A percentile compares a stretch with the other conserved stretches of the same genome.
phyloP scores from a whole-genome alignment of 1,284 basidiomycete species.

The Ganoderma sinense region DNA sequence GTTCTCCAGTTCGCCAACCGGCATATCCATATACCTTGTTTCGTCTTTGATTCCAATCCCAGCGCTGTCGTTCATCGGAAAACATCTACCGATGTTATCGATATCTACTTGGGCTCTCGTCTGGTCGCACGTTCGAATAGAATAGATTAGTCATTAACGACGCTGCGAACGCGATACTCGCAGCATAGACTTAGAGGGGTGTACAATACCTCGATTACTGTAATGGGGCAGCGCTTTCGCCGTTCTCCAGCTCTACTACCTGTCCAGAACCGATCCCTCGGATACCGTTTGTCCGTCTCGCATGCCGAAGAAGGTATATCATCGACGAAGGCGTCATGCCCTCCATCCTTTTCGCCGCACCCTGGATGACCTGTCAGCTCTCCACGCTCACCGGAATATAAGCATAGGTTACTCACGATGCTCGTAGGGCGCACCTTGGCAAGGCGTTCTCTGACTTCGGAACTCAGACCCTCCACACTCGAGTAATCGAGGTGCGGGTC shows the following conservation, averaged over 20 bases:
- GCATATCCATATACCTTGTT: not conserved
- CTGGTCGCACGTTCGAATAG: not conserved
- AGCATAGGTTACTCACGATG: constrained; percentile 59
- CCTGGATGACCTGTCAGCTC: constrained; percentile 51
- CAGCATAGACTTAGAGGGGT: not conserved
- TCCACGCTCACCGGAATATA: not conserved
- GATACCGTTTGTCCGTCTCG: constrained; percentile 44
- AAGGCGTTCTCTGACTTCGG: constrained; percentile 78
- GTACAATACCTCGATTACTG: not conserved
- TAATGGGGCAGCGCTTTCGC: not conserved
- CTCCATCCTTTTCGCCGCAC: constrained; percentile 87
- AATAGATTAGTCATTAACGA: not conserved
- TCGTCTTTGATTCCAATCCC: not conserved
- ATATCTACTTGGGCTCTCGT: not conserved
- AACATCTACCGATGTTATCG: not conserved
- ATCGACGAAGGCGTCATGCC: constrained; percentile 84
- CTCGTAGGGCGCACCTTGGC: constrained; percentile 68
- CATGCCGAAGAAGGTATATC: constrained; percentile 69
- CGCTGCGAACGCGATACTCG: not conserved
- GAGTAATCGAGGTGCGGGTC: constrained; percentile 77
- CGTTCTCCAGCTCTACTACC: not conserved
- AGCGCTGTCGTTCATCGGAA: not conserved
- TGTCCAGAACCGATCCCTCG: not conserved
- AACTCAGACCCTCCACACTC: constrained; percentile 72
- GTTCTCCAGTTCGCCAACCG: not conserved